Evolutionary conservation across 2,329 filamentous ascomycete species (phyloP), one percentile per base, ranked within the genome.

Genomic region (Lasiodiplodia theobromae): DNA sequence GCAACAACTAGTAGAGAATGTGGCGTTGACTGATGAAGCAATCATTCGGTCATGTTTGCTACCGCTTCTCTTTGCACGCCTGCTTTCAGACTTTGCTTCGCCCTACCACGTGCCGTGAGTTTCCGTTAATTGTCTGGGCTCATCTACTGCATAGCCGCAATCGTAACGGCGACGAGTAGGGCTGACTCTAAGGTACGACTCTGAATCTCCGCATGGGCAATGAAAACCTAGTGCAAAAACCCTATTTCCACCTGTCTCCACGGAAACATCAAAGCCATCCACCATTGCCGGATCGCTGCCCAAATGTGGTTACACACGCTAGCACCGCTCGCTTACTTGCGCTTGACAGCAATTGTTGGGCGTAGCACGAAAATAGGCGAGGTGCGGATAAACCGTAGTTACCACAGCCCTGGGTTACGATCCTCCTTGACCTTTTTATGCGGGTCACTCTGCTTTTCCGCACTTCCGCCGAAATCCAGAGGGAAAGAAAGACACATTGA

Each of bases 331-430:
- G 25, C 51, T 53, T 53, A 31, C 51, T 11, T 18, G 11, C 51
- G 28, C 51, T 18, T 31, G 31, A 31, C 31, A 56, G 31, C 28
- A n/a, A 28, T n/a, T 28, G 3, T 16, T 44, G 40, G 18, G 53
- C 28, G 54, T 58, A 23, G 21, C 54, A 38, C n/a, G 34, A 40
- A 54, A 58, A 58, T 58, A 58, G 34, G 34, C 54, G 54, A 58
- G n/a, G 11, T 58, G 54, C 53, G 53, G 53, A 16, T 21, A 37
- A 57, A 57, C 3, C 23, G n/a, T 21, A 40, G 54, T 58, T 58
- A 58, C 54, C 54, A 58, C 34, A 40, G 34, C 34, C n/a, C 23
- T 25, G 54, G 54, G 54, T 58, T 25, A 16, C 14, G 8, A 53
- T 28, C 23, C 28, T 18, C n/a, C 34, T 38, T 38, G 34, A 21